These are phyloP conservation scores for Scutellaria galericulata DNA, from an alignment of 257 asterid genomes.

Conservation along the genomic window DNA sequence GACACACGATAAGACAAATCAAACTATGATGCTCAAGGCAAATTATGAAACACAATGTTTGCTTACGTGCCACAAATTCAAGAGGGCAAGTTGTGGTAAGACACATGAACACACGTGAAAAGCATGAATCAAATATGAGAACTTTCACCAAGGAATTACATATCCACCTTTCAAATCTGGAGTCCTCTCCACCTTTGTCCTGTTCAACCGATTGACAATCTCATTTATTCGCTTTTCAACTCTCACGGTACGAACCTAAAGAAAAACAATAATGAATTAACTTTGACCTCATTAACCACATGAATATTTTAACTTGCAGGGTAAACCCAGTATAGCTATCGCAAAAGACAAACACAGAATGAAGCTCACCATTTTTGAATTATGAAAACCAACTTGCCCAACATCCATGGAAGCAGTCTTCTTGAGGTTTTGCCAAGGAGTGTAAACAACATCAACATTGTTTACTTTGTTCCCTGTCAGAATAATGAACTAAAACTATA, in stretches of 20 bases:
- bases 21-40: conserved; percentile 20
- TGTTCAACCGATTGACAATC: conserved; percentile 86
- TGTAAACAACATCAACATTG: conserved; percentile 93
- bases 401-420: conserved; percentile 98
- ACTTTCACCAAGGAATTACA: conserved; percentile 2
- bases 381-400: conserved; percentile 97
- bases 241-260: conserved; percentile 80
- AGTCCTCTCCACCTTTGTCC: conserved; percentile 90
- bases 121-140: not conserved
- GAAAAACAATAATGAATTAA: conserved; percentile 25
- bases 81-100: not conserved
- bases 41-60: conserved; percentile 14
- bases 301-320: conserved; percentile 9
- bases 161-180: conserved; percentile 87
- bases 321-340: not conserved
- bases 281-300: conserved; percentile 29
- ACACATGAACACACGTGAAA: not conserved
- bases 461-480: conserved; percentile 88
- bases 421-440: conserved; percentile 97
- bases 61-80: not conserved
- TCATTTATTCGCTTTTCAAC: conserved; percentile 97
- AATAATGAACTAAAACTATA: conserved; percentile 9
- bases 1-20: conserved; percentile 30
- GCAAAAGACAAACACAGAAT: conserved; percentile 18
- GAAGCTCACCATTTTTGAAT: conserved; percentile 78